Evolutionary conservation across 371 early-diverging fungal genomes (phyloP), one percentile per base, ranked within the genome.

Genomic region (Choanephora cucurbitarum): DNA sequence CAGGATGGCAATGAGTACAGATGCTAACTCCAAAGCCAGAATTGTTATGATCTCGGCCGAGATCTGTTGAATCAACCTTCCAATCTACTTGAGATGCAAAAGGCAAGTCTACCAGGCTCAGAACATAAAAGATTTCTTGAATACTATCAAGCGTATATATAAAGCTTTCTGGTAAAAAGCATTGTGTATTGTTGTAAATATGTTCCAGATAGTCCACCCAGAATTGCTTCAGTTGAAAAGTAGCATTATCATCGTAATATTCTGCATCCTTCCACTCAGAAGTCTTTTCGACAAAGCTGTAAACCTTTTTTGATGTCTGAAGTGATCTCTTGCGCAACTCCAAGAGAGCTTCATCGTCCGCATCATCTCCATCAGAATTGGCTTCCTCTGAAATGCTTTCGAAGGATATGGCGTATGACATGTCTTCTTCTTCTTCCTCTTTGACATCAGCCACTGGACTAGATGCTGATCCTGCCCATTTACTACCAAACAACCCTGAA

Each of bases 191-290:
- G 10, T 23, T 15, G 3, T 14, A 28, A 11, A 53, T 22, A 17
- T 56, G 7, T 32, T 59, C 43, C 2, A 80, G 48, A 42, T 64
- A 81, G 33, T 81, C 81, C n/a, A 81, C 55, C 85, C 83, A 84
- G 49, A 82, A 82, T 10, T 66, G 72, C 24, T 75, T 77, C 11
- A 65, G 53, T 17, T 54, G 50, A 13, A 50, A 42, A 1, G 5
- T 21, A 1, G 32, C 39, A 6, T 65, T 53, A 23, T 47, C 43
- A 9, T 51, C 28, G 24, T 58, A 59, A n/a, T 60, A 58, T 2
- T 50, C 56, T 3, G 49, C 41, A 47, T 75, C 76, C 5, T 10
- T 21, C 69, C 70, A 72, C 64, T 75, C 76, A 21, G 54, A 57
- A 6, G 72, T 72, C 0, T 65, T 44, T 34, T 66, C 46, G 1